Base-by-base conservation (phyloP, 176 grass and related monocot species). In the Raddia distichophylla region DNA sequence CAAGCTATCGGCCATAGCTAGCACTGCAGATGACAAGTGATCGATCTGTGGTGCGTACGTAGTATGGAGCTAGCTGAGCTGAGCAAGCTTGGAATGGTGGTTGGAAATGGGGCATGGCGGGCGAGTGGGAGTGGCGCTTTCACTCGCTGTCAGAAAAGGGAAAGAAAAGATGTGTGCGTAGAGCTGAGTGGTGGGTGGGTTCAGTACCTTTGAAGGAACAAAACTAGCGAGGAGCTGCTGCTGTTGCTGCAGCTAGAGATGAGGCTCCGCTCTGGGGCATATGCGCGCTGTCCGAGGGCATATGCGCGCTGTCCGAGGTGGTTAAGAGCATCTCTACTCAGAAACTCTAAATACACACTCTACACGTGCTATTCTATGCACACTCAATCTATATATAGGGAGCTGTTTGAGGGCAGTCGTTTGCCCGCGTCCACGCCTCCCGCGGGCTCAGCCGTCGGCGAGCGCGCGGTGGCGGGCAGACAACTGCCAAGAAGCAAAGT, bases 81-180 rank as follows among this genome's bases (percentile, higher is more conserved):
- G 58, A 14, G 0, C 20, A 62, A 33, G 60, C 11, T 4, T 3
- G 5, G 5, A 63, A 46, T 64, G 83, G 66, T 79, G 50, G 83
- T 64, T 72, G 67, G 83, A 20, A 46, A 71, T 85, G 57, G 83
- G 83, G 75, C 75, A 40, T 33, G 37, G 11, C 56, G 10, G 10
- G 80, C 60, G 69, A 80, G 75, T 75, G 87, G 81, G 76, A 55
- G 75, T n/a, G 73, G 64, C 35, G 80, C 75, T 88, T 67, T 88
- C 81, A 67, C 2, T 89, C 87, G 76, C 53, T 68, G 62, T 89
- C 87, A n/a, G 15, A 54, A 89, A 89, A 74, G 50, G 75, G 14
- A 6, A 0, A 4, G 20, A 50, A 6, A 0, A 40, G 37, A 40
- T 40, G 1, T 40, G 37, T 40, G 37, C 4, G 37, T 5, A 27